Evolutionary conservation across 2,329 filamentous ascomycete species (phyloP).

Genomic region (Cladosporium sp.): DNA sequence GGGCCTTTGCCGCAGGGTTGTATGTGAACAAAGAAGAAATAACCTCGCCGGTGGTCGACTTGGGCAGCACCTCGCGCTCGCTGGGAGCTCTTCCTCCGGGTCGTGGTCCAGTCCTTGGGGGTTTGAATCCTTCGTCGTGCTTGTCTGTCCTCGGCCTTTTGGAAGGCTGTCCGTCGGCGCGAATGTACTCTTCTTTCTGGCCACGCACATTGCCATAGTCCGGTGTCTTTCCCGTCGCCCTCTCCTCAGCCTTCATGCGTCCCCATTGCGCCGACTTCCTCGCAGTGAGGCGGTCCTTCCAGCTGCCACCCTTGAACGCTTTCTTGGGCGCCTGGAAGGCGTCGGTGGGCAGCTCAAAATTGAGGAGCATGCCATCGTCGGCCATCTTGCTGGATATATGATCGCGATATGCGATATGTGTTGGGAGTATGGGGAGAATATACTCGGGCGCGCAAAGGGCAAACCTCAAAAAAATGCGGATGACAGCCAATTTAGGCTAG

Average conservation of each 20-base stretch:
- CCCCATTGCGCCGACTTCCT: constrained; percentile 65
- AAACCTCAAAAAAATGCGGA: constrained; percentile 8
- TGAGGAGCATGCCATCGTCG: constrained; percentile 92
- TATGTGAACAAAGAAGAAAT: constrained; percentile 91
- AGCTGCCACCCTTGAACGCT: constrained; percentile 83
- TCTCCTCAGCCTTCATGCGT: constrained; percentile 43
- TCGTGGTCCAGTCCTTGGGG: constrained; percentile 12
- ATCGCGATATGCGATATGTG: not conserved
- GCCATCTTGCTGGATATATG: constrained; percentile 60
- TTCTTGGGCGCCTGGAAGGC: constrained; percentile 63
- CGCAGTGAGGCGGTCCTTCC: constrained; percentile 83
- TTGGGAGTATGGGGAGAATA: not conserved
- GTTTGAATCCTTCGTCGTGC: constrained; percentile 16
- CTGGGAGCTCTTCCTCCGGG: constrained; percentile 15
- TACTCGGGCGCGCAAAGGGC: constrained; percentile 4
- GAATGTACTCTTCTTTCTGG: constrained; percentile 27
- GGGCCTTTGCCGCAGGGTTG: constrained; percentile 73
- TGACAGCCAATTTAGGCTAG: constrained; percentile 5
- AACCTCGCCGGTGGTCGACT: constrained; percentile 45
- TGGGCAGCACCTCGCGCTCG: constrained; percentile 16
- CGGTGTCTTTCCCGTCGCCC: constrained; percentile 22
- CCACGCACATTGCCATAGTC: constrained; percentile 24
- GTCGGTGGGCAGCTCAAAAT: constrained; percentile 74
- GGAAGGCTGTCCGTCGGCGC: constrained; percentile 17
- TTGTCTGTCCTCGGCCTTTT: constrained; percentile 26